Evolutionary conservation across 2,329 filamentous ascomycete species (phyloP), one percentile per base, ranked within the genome.

Genomic region (Cercospora sp.): DNA sequence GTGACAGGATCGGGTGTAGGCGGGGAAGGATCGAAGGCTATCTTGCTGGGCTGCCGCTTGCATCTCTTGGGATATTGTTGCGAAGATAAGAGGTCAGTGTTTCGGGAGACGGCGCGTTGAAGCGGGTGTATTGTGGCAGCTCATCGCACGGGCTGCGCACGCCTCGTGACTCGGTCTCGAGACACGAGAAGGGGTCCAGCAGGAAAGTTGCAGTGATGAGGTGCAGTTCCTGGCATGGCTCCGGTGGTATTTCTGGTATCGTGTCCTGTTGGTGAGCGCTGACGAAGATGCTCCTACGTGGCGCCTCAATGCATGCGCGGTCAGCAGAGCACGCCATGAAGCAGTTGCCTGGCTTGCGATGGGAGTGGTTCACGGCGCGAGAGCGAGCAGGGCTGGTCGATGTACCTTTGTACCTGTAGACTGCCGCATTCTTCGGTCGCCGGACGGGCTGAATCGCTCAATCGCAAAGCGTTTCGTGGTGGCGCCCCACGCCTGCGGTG

Each of bases 1-100:
- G 18, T 26, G 45, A 53, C 48, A 26, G 48, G 48, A 13, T 55
- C 48, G 48, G 48, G 48, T 30, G 48, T 28, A 16, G 48, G 48
- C 48, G 48, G 60, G 60, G 23, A 62, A 62, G 60, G 60, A 51
- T 31, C 12, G 36, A 62, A 62, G 60, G 13, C 13, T 45, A 31
- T 62, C 40, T 3, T 28, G 60, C 40, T 45, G 20, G 36, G 28
- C 31, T 9, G 59, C 31, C 5, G 45, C 45, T 48, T 61, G 59
- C 59, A 61, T 33, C 59, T 61, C 28, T 48, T 23, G 48, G 48
- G 48, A 53, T 26, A n/a, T 28, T 62, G 40, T 26, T n/a, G 36
- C n/a, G 40, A 18, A 45, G 59, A 45, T 28, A 28, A 60, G 58
- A 42, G 58, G 16, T 23, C 1, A n/a, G 40, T 40, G 58, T 36